Evolutionary conservation across 208 protist genomes (phyloP).

Genomic region (Crithidia sp.): DNA sequence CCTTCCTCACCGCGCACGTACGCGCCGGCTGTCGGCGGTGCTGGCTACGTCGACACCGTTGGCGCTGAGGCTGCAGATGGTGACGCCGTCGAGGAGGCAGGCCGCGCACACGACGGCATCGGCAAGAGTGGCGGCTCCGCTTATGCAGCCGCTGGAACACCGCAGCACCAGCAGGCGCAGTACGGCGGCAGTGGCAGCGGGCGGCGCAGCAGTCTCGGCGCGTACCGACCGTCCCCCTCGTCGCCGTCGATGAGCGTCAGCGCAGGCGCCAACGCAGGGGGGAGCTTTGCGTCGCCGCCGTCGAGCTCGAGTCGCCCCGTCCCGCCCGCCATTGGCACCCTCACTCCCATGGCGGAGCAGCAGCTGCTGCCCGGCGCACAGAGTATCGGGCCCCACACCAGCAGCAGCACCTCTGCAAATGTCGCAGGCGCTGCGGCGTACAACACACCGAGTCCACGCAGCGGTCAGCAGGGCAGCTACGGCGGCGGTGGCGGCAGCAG

Average conservation of each 20-base stretch:
- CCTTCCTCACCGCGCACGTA: background rate
- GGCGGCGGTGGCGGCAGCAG: slow-evolving; percentile 10
- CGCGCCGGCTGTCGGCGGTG: background rate
- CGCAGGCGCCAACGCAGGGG: background rate
- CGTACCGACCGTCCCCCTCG: background rate
- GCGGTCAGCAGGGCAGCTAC: slow-evolving; percentile 21
- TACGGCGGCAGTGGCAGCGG: slow-evolving; percentile 2
- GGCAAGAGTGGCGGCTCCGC: background rate
- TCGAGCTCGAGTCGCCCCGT: background rate
- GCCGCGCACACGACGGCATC: background rate
- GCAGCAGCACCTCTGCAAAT: background rate
- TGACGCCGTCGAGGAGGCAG: slow-evolving; percentile 3
- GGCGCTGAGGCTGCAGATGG: slow-evolving; percentile 1
- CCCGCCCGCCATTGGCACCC: background rate
- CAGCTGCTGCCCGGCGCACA: background rate
- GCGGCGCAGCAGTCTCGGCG: background rate
- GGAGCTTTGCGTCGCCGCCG: background rate
- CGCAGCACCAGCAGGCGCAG: slow-evolving; percentile 4
- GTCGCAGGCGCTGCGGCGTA: background rate
- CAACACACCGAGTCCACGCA: slow-evolving; percentile 21
- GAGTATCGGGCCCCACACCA: background rate
- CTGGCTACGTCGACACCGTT: background rate
- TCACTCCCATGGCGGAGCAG: background rate
- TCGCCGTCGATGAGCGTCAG: background rate
- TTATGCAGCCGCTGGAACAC: background rate